Base-by-base conservation (phyloP, 1,284 basidiomycete species). In the Trametes polyzona region DNA sequence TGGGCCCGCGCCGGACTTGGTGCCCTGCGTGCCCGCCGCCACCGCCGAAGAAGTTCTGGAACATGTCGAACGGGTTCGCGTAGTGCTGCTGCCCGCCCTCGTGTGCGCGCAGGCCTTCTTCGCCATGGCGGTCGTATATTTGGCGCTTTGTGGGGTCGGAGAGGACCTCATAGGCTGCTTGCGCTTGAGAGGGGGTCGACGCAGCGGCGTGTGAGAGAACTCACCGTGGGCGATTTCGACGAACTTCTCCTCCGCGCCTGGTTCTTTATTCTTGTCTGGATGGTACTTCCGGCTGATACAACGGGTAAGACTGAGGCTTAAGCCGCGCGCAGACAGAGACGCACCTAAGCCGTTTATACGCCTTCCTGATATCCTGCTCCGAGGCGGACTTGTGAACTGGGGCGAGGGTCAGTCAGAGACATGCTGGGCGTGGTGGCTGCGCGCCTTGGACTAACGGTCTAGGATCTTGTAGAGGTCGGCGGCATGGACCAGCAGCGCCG, bases 21-120 rank as follows among this genome's bases (percentile, higher is more conserved):
- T 90, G 81, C 35, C 78, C 77, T 42, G 74, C 67, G 51, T 76
- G 82, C 67, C 88, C 85, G 16, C 57, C 57, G 16, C 57, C 57
- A 30, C 84, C 85, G 61, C 94, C 94, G 67, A 98, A 98, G 80
- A 97, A 96, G 66, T 78, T 88, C 36, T 90, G 85, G 74, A 98
- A 98, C 66, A 96, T 84, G 70, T 97, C 95, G 69, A 96, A 93
- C n/a, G 94, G 92, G 69, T 96, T 93, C n/a, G 81, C 78, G 52
- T 85, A 76, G 37, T 79, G 79, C 56, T 80, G 80, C 59, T 87
- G 85, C 17, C 88, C 90, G 47, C 86, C 86, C 75, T 93, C 90
- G 62, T 94, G 93, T 36, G 91, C 90, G 73, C 93, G 93, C 55
- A 97, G 73, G 6, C 93, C 95, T 71, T 95, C 93, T 83, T 96